These are phyloP conservation scores for Rhizoclosmatium globosum DNA, from an alignment of 192 early-diverging fungal species.

Conservation along the genomic window DNA sequence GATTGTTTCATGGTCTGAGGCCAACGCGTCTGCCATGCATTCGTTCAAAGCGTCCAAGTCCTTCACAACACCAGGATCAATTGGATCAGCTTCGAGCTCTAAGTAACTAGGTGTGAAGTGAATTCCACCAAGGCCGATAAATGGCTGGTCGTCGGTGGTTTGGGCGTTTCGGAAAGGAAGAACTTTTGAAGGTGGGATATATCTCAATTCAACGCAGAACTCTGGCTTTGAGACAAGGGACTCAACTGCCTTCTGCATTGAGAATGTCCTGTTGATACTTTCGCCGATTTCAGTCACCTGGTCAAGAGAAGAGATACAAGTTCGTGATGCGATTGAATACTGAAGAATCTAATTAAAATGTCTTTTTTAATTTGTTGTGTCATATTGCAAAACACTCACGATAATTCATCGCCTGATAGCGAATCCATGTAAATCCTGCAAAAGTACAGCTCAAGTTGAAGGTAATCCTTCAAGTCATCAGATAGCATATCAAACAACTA, in stretches of 20 bases:
- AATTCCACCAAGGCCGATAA: constrained; percentile 13
- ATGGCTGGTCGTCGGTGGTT: background rate
- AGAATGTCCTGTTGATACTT: constrained; percentile 1
- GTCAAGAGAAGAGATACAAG: background rate
- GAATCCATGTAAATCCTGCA: background rate
- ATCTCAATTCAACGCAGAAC: background rate
- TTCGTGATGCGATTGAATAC: background rate
- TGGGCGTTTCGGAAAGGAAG: background rate
- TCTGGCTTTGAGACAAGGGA: background rate
- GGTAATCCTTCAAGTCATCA: constrained; percentile 5
- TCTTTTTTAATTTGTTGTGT: background rate
- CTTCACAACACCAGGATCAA: constrained; percentile 10
- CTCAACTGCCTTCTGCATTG: constrained; percentile 1
- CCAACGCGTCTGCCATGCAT: constrained; percentile 10
- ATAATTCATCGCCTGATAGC: constrained; percentile 4
- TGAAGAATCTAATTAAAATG: background rate
- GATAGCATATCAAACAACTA: constrained; percentile 17
- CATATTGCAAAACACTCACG: background rate
- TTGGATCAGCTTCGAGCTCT: background rate
- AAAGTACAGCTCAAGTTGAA: constrained; percentile 25
- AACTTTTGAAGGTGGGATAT: constrained; percentile 15
- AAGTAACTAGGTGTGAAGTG: constrained; percentile 23
- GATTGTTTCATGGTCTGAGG: background rate
- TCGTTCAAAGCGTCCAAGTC: constrained; percentile 21
- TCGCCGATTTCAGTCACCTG: background rate